Base-by-base conservation (phyloP, 768 basidiomycete species). In the Suillus cothurnatus region DNA sequence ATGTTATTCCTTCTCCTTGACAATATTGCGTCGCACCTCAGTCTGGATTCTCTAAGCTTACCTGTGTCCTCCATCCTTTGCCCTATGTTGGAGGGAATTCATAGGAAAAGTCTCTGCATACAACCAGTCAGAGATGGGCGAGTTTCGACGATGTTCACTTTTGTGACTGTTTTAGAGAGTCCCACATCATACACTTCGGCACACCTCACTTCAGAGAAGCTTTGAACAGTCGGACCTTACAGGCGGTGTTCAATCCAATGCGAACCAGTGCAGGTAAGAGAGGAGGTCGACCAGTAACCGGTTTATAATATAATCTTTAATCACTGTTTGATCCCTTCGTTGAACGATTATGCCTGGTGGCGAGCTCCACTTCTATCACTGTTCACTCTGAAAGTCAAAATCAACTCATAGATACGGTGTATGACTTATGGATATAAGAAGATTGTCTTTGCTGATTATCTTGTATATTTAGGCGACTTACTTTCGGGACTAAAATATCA, bases 191-290 rank as follows among this genome's bases (percentile, higher is more conserved):
- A n/a, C n/a, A n/a, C 81, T 94, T 31, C 88, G 89, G 65, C 90
- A 95, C 70, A 92, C 91, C 2, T 86, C 86, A 9, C 84, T 91
- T 23, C 91, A 4, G 93, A 95, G 73, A 82, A 89, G 69, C 91
- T 98, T n/a, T 99, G 96, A 73, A 99, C 96, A 4, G 97, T 95
- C n/a, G n/a, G 61, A 83, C 83, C 3, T 88, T 90, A 65, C 94
- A 95, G 72, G 85, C 88, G 17, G 90, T 98, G 6, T 83, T 88
- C 17, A 89, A 98, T 74, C 90, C 95, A 17, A 79, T 95, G 34
- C 85, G 92, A 41, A 72, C 72, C 28, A 81, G 83, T 31, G 70
- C 70, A n/a, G 79, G 78, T 23, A 80, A 75, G 64, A 85, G 82
- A 67, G 85, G 86, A 84, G 88, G 91, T 90, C 61, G 56, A 74